Conservation (phyloP, 768 basidiomycete genomes). For the Dioszegia aurantiaca region DNA sequence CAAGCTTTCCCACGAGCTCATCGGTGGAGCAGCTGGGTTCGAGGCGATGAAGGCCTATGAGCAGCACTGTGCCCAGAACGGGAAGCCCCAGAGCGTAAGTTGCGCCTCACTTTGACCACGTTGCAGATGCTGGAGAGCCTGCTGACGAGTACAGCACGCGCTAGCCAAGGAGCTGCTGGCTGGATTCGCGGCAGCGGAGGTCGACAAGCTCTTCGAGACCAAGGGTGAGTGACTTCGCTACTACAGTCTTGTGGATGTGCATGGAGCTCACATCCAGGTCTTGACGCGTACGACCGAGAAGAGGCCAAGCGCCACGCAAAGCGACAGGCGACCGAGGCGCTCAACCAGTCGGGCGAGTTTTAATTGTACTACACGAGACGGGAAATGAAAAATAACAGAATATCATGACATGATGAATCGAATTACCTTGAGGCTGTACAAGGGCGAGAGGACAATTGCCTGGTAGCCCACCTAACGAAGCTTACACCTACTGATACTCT, state of each 20-base stretch:
- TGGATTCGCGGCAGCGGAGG: slow-evolving; percentile 53
- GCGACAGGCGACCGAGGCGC: slow-evolving; percentile 37
- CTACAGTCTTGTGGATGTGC: not conserved
- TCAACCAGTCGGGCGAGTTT: slow-evolving; percentile 38
- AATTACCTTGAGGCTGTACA: too few relatives aligned
- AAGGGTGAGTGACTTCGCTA: slow-evolving; percentile 44
- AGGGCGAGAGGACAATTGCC: too few relatives aligned
- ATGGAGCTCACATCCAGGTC: slow-evolving; percentile 27
- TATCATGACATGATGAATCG: too few relatives aligned
- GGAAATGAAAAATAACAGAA: too few relatives aligned
- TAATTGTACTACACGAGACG: slow-evolving; percentile 4
- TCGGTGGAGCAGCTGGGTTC: slow-evolving; percentile 53
- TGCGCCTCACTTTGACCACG: not conserved
- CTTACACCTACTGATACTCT: slow-evolving; percentile 21
- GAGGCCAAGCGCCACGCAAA: slow-evolving; percentile 47
- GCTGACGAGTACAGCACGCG: slow-evolving; percentile 28
- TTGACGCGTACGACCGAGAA: slow-evolving; percentile 48
- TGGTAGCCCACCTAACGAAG: not conserved
- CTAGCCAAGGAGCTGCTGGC: slow-evolving; percentile 52
- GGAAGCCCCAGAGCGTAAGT: slow-evolving; percentile 49
- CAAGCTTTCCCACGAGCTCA: slow-evolving; percentile 46
- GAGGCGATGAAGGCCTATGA: slow-evolving; percentile 55
- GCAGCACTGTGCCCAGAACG: slow-evolving; percentile 48
- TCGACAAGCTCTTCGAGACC: slow-evolving; percentile 54
- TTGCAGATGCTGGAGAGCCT: not conserved